Evolutionary conservation across 805 yeast species (phyloP).

Genomic region (Candida sithepensis): DNA sequence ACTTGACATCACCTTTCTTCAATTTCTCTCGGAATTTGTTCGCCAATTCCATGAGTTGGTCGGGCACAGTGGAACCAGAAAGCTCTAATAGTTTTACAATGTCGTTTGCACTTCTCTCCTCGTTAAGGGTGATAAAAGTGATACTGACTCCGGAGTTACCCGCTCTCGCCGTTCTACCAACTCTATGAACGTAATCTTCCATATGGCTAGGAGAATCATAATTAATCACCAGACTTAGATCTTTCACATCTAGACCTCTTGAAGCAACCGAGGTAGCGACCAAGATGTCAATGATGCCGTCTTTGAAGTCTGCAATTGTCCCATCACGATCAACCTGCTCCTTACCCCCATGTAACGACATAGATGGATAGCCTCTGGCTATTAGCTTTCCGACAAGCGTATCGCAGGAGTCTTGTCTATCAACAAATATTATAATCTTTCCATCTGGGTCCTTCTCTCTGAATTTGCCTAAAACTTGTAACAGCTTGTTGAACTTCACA

Average conservation of each 20-base stretch:
- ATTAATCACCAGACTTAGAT: slow-evolving; percentile 74
- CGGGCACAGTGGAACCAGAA: slow-evolving; percentile 53
- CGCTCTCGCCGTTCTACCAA: slow-evolving; percentile 95
- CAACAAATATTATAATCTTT: slow-evolving; percentile 78
- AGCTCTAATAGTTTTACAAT: slow-evolving; percentile 64
- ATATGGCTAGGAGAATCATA: slow-evolving; percentile 80
- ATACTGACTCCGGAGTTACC: slow-evolving; percentile 69
- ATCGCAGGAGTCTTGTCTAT: slow-evolving; percentile 87
- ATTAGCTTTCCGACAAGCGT: slow-evolving; percentile 51
- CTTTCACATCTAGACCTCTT: slow-evolving; percentile 91
- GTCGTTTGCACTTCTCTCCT: slow-evolving; percentile 64
- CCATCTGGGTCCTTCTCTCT: slow-evolving; percentile 32
- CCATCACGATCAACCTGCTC: slow-evolving; percentile 78
- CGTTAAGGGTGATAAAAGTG: slow-evolving; percentile 62
- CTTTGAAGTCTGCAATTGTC: slow-evolving; percentile 67
- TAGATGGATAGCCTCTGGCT: slow-evolving; percentile 52
- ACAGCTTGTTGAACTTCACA: slow-evolving; percentile 59
- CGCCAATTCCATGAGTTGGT: slow-evolving; percentile 47
- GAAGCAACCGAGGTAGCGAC: slow-evolving; percentile 95
- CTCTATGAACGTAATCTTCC: slow-evolving; percentile 95
- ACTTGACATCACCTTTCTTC: slow-evolving; percentile 58
- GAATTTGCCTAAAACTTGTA: slow-evolving; percentile 52
- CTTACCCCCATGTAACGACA: slow-evolving; percentile 88
- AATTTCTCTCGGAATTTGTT: slow-evolving; percentile 55
- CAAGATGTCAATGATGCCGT: slow-evolving; percentile 57